A percentile compares a stretch with the other conserved stretches of the same genome.
Evolutionary conservation across 331 rosid genomes (phyloP).

Genomic region (Arachis monticola): DNA sequence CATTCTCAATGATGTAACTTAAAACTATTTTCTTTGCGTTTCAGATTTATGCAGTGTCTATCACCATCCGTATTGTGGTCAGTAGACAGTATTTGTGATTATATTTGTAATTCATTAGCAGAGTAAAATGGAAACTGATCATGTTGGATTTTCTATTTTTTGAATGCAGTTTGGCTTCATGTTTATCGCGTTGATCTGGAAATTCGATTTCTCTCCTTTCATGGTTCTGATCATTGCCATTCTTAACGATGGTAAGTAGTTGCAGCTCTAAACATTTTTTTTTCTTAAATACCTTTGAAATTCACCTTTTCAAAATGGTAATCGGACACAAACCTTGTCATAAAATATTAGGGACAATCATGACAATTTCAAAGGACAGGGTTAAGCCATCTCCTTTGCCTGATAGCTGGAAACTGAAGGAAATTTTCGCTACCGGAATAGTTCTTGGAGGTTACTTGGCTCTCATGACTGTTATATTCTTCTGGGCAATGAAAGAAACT

Average conservation of each 20-base stretch:
- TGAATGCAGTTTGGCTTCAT: slow-evolving; percentile 90
- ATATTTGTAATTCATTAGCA: not conserved
- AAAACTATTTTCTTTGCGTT: slow-evolving; percentile 23
- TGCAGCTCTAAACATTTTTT: slow-evolving; percentile 11
- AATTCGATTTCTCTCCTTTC: slow-evolving; percentile 96
- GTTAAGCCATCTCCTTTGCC: slow-evolving; percentile 98
- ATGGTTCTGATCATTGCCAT: slow-evolving; percentile 99
- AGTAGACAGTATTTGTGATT: slow-evolving; percentile 39
- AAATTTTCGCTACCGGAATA: slow-evolving; percentile 89
- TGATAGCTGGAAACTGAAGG: slow-evolving; percentile 96
- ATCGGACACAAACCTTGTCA: slow-evolving; percentile 38
- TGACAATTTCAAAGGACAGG: slow-evolving; percentile 99
- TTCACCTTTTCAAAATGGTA: slow-evolving; percentile 7
- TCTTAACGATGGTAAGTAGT: slow-evolving; percentile 76
- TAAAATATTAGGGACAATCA: slow-evolving; percentile 75
- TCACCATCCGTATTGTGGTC: slow-evolving; percentile 99
- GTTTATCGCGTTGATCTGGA: slow-evolving; percentile 95
- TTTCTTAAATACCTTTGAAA: not conserved
- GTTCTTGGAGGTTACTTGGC: slow-evolving; percentile 97
- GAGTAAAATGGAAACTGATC: not conserved
- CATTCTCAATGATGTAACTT: not conserved
- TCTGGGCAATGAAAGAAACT: slow-evolving; percentile 79
- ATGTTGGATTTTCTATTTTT: slow-evolving; percentile 25
- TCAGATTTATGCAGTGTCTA: slow-evolving; percentile 97
- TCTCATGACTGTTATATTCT: slow-evolving; percentile 90